These are phyloP conservation scores for Amphicarpaea edgeworthii DNA, from an alignment of 306 rosid genomes.

Conservation along the genomic window DNA sequence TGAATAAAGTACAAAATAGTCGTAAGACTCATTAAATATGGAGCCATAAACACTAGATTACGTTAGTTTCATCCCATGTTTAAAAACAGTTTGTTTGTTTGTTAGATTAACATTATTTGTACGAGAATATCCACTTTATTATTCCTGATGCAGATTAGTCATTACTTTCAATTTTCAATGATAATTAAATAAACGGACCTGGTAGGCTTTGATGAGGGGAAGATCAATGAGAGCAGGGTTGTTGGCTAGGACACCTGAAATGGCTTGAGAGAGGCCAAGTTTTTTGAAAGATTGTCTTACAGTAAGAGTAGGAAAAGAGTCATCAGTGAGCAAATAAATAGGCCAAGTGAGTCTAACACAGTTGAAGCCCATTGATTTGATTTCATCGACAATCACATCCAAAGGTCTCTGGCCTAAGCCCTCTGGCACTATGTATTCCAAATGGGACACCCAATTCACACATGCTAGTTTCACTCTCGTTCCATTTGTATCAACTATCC, in stretches of 20 bases:
- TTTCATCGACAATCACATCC: slow-evolving; percentile 55
- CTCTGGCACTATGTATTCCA: slow-evolving; percentile 67
- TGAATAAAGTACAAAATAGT: too few species aligned
- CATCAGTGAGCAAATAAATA: slow-evolving; percentile 54
- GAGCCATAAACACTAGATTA: too few species aligned
- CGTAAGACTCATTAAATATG: too few species aligned
- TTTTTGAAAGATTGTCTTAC: slow-evolving; percentile 66
- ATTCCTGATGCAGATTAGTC: too few species aligned
- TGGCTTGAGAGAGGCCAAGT: slow-evolving; percentile 57
- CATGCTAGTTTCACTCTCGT: slow-evolving; percentile 76
- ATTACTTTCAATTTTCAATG: too few species aligned
- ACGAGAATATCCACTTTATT: too few species aligned
- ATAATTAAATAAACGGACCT: too few species aligned
- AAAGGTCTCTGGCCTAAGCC: slow-evolving; percentile 71
- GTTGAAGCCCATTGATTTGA: slow-evolving; percentile 67
- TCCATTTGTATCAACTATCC: slow-evolving; percentile 65
- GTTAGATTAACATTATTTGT: too few species aligned
- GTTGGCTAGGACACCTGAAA: slow-evolving; percentile 61
- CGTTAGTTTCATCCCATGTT: background rate
- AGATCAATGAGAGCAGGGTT: slow-evolving; percentile 77
- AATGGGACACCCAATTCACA: slow-evolving; percentile 80
- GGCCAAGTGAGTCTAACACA: slow-evolving; percentile 92
- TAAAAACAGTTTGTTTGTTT: too few species aligned
- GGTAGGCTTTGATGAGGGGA: slow-evolving; percentile 64
- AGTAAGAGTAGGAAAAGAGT: slow-evolving; percentile 63